These are phyloP conservation scores for Phytophthora tubulina DNA, from an alignment of 352 stramenopile species.

Conservation along the genomic window DNA sequence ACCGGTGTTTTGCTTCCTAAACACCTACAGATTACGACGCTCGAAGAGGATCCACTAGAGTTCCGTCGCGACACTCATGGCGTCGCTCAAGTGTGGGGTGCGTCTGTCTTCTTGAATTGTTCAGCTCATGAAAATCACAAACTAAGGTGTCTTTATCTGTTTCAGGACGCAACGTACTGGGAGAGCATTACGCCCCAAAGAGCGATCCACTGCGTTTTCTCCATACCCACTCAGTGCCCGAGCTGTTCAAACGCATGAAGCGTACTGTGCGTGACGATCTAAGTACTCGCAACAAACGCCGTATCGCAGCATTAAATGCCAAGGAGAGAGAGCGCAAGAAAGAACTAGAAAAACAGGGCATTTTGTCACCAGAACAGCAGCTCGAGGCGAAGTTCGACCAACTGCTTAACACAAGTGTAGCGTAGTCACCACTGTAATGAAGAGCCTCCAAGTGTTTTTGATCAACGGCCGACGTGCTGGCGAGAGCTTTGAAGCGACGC, in stretches of 20 bases:
- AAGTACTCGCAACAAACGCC: conserved; percentile 37
- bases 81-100: conserved; percentile 31
- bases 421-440: conserved; percentile 17
- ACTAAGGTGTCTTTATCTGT: neutral
- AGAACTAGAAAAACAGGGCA: conserved; percentile 34
- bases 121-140: neutral
- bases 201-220: conserved; percentile 33
- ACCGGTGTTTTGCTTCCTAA: conserved; percentile 14
- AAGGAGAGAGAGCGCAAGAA: conserved; percentile 34
- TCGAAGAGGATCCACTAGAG: conserved; percentile 40
- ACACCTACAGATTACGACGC: conserved; percentile 28
- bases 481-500: conserved; percentile 30
- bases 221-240: conserved; percentile 19
- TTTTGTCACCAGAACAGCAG: conserved; percentile 41
- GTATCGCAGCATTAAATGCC: conserved; percentile 43
- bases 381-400: conserved; percentile 46
- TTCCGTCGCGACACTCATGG: conserved; percentile 35
- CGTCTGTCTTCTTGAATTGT: neutral
- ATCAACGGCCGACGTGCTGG: conserved; percentile 3
- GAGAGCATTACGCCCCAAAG: conserved; percentile 36
- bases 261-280: conserved; percentile 36
- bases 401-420: conserved; percentile 34
- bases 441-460: neutral
- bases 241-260: conserved; percentile 48
- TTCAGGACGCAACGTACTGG: conserved; percentile 39